Evolutionary conservation across 768 basidiomycete genomes (phyloP), one percentile per base, ranked within the genome.

Genomic region (Leccinum subgranulosum): DNA sequence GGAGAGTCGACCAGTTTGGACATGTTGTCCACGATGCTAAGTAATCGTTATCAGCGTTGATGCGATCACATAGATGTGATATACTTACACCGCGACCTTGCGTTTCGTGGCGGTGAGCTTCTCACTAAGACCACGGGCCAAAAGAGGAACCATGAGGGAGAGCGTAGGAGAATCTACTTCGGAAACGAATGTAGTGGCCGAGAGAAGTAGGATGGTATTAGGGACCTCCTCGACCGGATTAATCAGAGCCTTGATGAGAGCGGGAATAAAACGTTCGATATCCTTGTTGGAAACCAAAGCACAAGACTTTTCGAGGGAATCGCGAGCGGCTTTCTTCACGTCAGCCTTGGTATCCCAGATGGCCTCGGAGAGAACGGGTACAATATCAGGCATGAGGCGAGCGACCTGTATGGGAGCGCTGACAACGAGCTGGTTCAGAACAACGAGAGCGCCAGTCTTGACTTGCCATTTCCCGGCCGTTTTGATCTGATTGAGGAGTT

Each of bases 161-260:
- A 98, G 88, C 64, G 95, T 97, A 56, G 94, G 84, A 51, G 94
- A 94, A 69, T 97, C 95, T 77, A 98, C 95, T 82, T 98, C 95
- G 53, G 95, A 92, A 92, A 98, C 95, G 87, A 97, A 98, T 75
- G 95, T 98, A 76, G 95, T 98, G 57, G 95, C 86, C 76, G 95
- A 94, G 77, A 97, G 93, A 78, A 96, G 90, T 61, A 83, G 83
- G 69, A 98, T 92, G 69, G 94, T 97, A 68, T 86, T 88, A 68
- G 95, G 91, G 57, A 98, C 95, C 86, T 99, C 97, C 81, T 99
- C 96, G 63, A 97, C 94, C 68, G 97, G 97, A 83, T 99, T 95
- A 79, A 98, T 94, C 71, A 98, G 82, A 74, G 93, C 89, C 76
- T 96, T 94, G 76, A 98, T 95, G 69, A 99, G 86, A 74, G 95